phyloP scores from a whole-genome alignment of 2,329 filamentous ascomycete species.

The Fonsecaea erecta region DNA sequence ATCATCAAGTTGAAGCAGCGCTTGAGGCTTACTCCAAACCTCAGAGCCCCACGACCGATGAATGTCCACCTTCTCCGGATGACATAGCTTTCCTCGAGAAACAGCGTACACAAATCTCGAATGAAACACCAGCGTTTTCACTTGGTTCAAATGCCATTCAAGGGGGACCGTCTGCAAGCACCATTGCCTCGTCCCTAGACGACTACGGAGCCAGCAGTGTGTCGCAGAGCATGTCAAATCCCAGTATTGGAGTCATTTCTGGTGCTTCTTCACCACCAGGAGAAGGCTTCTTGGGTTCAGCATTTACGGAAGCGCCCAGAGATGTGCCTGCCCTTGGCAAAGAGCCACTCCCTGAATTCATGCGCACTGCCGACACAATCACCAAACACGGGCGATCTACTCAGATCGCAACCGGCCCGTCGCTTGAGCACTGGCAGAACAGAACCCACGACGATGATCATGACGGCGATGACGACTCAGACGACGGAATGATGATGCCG shows the following conservation, averaged over 20 bases:
- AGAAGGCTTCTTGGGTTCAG: conserved; percentile 47
- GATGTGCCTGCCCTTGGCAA: conserved; percentile 14
- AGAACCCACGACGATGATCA: conserved; percentile 24
- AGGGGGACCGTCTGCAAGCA: conserved; percentile 47
- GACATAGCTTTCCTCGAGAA: conserved; percentile 34
- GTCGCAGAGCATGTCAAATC: conserved; percentile 54
- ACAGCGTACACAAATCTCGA: conserved; percentile 15
- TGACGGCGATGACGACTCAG: conserved; percentile 33
- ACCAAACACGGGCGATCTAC: conserved; percentile 30
- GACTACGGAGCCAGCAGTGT: conserved; percentile 53
- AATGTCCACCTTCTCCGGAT: conserved; percentile 42
- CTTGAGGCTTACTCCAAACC: conserved; percentile 19
- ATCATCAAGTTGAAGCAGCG: conserved; percentile 26
- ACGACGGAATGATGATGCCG: conserved; percentile 37
- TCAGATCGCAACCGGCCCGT: conserved; percentile 23
- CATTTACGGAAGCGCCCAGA: conserved; percentile 20
- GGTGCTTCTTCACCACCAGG: conserved; percentile 53
- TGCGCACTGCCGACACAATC: conserved; percentile 37
- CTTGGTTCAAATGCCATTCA: conserved; percentile 23
- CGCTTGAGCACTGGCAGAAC: conserved; percentile 27
- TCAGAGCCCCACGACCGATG: conserved; percentile 19
- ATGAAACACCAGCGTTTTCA: conserved; percentile 21
- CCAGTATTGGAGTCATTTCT: conserved; percentile 53
- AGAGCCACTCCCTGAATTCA: conserved; percentile 34
- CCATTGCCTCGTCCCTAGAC: conserved; percentile 53